Evolutionary conservation across 2,329 filamentous ascomycete species (phyloP).

Genomic region (Colletotrichum sidae): DNA sequence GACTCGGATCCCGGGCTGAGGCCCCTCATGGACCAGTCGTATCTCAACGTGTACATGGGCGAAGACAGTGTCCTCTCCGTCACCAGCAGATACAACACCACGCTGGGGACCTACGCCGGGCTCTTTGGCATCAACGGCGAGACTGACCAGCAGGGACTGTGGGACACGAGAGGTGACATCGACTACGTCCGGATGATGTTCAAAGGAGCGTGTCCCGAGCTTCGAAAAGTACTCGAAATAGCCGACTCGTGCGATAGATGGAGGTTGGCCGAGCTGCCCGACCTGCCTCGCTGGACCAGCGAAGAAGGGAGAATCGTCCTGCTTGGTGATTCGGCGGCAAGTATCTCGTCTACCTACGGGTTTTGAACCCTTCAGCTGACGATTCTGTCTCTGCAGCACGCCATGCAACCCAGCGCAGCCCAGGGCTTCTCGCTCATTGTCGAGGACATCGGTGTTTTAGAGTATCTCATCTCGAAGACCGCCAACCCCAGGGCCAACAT

Average conservation of each 20-base stretch:
- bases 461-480: not conserved
- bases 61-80: constrained; percentile 32
- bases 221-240: constrained; percentile 31
- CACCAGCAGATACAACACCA: constrained; percentile 37
- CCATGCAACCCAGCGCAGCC: constrained; percentile 1
- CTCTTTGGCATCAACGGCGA: constrained; percentile 39
- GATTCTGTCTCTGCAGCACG: not conserved
- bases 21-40: constrained; percentile 36
- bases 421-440: constrained; percentile 11
- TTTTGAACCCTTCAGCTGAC: not conserved
- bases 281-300: constrained; percentile 40
- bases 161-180: constrained; percentile 42
- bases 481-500: not conserved
- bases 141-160: constrained; percentile 40
- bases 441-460: not conserved
- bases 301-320: constrained; percentile 36
- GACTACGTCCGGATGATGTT: constrained; percentile 37
- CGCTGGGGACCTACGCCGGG: constrained; percentile 19
- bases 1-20: constrained; percentile 6
- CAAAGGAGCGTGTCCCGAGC: constrained; percentile 31
- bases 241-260: constrained; percentile 39
- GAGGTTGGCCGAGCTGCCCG: constrained; percentile 40
- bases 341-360: not conserved
- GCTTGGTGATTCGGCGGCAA: constrained; percentile 39
- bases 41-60: constrained; percentile 40